phyloP scores from a whole-genome alignment of 2,329 filamentous ascomycete species.

The Aspergillus cejpii region DNA sequence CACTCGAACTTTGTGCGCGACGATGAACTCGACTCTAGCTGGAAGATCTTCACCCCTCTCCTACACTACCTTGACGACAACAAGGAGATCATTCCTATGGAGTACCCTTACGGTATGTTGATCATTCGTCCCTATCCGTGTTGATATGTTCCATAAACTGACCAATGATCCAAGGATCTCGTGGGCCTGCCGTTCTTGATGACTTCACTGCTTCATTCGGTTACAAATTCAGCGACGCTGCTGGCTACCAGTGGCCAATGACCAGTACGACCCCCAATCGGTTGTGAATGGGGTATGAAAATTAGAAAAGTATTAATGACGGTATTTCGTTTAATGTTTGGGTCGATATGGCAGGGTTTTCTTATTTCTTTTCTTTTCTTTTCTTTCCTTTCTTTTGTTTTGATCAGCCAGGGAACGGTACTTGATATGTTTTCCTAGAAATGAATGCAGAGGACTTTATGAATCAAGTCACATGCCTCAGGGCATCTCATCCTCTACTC shows the following conservation, averaged over 20 bases:
- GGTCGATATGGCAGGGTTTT: conserved; percentile 3
- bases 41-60: conserved; percentile 96
- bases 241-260: conserved; percentile 91
- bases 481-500: no score
- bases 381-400: conserved; percentile 1
- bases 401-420: neutral
- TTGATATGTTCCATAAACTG: neutral
- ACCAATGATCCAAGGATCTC: conserved; percentile 61
- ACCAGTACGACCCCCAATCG: conserved; percentile 65
- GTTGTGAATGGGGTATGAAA: conserved; percentile 53
- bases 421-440: conserved; percentile 14
- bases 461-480: conserved; percentile 1
- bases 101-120: conserved; percentile 93
- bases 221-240: conserved; percentile 97
- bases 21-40: conserved; percentile 93
- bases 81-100: conserved; percentile 99
- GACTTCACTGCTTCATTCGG: conserved; percentile 98
- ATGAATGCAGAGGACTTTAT: conserved; percentile 16
- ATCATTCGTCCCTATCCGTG: neutral
- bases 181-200: conserved; percentile 89
- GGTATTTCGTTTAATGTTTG: conserved; percentile 8
- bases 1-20: conserved; percentile 99
- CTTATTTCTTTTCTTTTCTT: conserved; percentile 7
- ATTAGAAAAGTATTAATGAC: conserved; percentile 15
- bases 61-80: conserved; percentile 98